A percentile compares a stretch with the other conserved stretches of the same genome.
Evolutionary conservation across 805 yeast species (phyloP).

Genomic region (Yarrowia alimentaria): DNA sequence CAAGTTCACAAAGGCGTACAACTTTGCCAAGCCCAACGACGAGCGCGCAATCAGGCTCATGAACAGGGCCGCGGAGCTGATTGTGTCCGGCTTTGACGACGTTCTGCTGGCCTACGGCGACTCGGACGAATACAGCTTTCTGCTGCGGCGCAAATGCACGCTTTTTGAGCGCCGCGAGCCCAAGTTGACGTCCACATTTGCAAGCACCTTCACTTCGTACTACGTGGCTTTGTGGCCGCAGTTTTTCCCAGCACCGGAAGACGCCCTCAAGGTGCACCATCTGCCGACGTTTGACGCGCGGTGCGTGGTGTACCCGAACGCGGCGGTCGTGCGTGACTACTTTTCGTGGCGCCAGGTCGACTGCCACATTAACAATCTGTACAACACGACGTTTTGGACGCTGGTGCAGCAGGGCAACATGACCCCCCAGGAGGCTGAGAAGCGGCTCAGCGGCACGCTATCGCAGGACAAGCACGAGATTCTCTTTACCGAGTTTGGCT

Average conservation of each 20-base stretch:
- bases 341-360: constrained; percentile 95
- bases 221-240: constrained; percentile 68
- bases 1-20: constrained; percentile 68
- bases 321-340: constrained; percentile 66
- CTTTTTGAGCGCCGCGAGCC: constrained; percentile 80
- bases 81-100: constrained; percentile 67
- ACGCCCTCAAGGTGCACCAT: constrained; percentile 49
- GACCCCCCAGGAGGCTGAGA: constrained; percentile 79
- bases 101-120: constrained; percentile 86
- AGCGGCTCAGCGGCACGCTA: constrained; percentile 66
- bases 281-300: constrained; percentile 90
- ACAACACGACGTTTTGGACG: constrained; percentile 91
- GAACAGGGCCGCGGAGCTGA: constrained; percentile 72
- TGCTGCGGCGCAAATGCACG: constrained; percentile 59
- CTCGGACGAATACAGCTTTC: constrained; percentile 85
- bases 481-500: constrained; percentile 68
- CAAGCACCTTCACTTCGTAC: constrained; percentile 74
- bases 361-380: constrained; percentile 88
- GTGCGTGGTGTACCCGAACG: constrained; percentile 79
- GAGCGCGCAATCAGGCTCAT: constrained; percentile 68
- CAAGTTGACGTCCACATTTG: constrained; percentile 78
- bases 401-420: constrained; percentile 67
- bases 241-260: constrained; percentile 48
- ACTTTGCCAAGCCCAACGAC: constrained; percentile 88
- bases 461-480: constrained; percentile 88